Base-by-base conservation (phyloP, 805 yeast species). In the Starmerella sp. region DNA sequence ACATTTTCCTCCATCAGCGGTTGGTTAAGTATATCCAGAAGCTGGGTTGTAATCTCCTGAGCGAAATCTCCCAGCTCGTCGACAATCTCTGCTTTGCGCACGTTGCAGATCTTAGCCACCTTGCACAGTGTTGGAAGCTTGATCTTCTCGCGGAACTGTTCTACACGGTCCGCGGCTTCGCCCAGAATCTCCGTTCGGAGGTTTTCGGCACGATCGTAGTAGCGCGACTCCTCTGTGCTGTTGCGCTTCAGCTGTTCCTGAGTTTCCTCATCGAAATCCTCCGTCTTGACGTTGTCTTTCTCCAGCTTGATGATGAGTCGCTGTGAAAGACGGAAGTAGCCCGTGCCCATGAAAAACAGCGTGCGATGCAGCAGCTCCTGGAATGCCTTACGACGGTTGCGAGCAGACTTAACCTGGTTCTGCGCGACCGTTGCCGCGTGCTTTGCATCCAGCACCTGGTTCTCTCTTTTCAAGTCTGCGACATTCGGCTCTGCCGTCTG, bases 171-270 rank as follows among this genome's bases (percentile, higher is more conserved):
- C 14, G 64, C 61, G 3, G 69, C 65, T 22, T 72, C 77, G n/a
- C 67, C 69, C 22, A 84, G 65, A 1, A 83, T 67, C 35, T 73
- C 75, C 49, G 73, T 71, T 54, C 93, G 74, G n/a, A 83, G 57
- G 3, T 62, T 62, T 57, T 85, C 90, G 0, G 95, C 95, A 48
- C 70, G 70, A 0, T 68, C 72, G 64, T 86, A 86, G 62, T 71
- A 79, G 17, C 71, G 62, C 42, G 71, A 71, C 63, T 86, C 95
- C 30, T 69, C 52, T 5, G 66, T 65, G 55, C 75, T 75, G 62
- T 77, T 53, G 53, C 35, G 50, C 11, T 42, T 39, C 6, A 53
- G 48, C 39, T 46, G 39, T 5, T 46, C 30, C 14, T 46, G 49
- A 4, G 39, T 34, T 32, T 32, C 31, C 1, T 3, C 13, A n/a